A percentile compares a stretch with the other conserved stretches of the same genome.
Conservation (phyloP, 768 basidiomycete species). For the Amanita rubescens region DNA sequence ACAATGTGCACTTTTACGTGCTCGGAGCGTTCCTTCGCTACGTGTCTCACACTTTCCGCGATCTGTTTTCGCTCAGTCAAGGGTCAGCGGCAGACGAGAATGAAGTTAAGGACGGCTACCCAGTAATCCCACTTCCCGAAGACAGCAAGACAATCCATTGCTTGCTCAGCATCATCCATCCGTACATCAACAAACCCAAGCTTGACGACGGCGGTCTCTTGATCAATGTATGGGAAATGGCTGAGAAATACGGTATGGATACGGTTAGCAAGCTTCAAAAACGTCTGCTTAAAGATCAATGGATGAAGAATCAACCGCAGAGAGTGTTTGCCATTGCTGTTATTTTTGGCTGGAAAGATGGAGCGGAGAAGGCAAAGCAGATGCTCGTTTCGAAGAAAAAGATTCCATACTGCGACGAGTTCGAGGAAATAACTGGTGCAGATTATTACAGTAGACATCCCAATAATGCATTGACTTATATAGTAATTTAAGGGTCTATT, state of each 20-base stretch:
- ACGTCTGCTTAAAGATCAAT: slow-evolving; percentile 22
- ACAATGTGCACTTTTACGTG: slow-evolving; percentile 24
- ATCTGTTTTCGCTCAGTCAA: slow-evolving; percentile 22
- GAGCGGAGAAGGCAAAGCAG: not conserved
- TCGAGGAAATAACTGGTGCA: not conserved
- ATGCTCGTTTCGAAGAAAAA: not conserved
- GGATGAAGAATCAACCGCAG: slow-evolving; percentile 72
- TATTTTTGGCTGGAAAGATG: not conserved
- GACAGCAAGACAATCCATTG: slow-evolving; percentile 6
- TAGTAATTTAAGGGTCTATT: too few relatives aligned
- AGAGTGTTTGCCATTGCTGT: slow-evolving; percentile 30
- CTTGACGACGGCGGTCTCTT: not conserved
- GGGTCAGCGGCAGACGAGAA: not conserved
- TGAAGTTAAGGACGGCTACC: slow-evolving; percentile 1
- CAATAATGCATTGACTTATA: too few relatives aligned
- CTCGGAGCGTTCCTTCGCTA: slow-evolving; percentile 20
- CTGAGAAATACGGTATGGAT: slow-evolving; percentile 3
- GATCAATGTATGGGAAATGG: not conserved
- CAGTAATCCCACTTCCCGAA: slow-evolving; percentile 10
- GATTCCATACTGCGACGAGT: not conserved
- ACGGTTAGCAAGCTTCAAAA: not conserved
- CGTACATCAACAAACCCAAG: not conserved
- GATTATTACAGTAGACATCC: too few relatives aligned
- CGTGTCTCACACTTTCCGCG: slow-evolving; percentile 23
- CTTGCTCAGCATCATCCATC: slow-evolving; percentile 2